These are phyloP conservation scores for Cladosporium sp. DNA, from an alignment of 2,329 filamentous ascomycete species.

Conservation along the genomic window DNA sequence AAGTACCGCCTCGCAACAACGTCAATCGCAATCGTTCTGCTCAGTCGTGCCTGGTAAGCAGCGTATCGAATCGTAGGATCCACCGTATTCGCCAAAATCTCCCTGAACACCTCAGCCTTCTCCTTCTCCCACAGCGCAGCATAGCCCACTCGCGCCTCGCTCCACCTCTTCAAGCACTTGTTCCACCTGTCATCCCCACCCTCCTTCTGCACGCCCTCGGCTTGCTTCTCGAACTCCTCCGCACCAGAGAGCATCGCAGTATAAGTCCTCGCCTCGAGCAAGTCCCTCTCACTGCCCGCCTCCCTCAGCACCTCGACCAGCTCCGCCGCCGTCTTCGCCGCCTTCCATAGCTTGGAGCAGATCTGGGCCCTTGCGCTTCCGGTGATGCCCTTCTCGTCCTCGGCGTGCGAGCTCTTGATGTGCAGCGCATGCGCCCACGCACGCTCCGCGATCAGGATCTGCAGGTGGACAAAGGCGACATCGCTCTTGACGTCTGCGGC, in stretches of 20 bases:
- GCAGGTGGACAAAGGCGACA: constrained; percentile 76
- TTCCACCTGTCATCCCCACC: constrained; percentile 62
- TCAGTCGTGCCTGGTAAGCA: constrained; percentile 86
- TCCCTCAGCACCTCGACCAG: constrained; percentile 69
- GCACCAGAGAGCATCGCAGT: constrained; percentile 74
- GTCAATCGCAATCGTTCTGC: constrained; percentile 78
- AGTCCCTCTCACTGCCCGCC: constrained; percentile 62
- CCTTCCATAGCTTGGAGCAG: constrained; percentile 82
- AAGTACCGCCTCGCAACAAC: constrained; percentile 80
- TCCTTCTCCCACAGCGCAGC: constrained; percentile 67
- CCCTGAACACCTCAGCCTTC: constrained; percentile 79
- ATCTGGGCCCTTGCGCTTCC: constrained; percentile 85
- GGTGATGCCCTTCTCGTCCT: constrained; percentile 76
- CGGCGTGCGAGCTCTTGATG: constrained; percentile 80
- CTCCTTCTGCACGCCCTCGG: constrained; percentile 46
- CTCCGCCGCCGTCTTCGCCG: constrained; percentile 67
- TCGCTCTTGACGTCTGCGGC: constrained; percentile 74
- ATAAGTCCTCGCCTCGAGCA: constrained; percentile 87
- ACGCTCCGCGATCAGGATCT: constrained; percentile 83
- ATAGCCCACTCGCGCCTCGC: constrained; percentile 80
- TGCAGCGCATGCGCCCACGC: constrained; percentile 96
- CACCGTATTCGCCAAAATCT: constrained; percentile 80
- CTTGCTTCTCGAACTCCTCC: constrained; percentile 80
- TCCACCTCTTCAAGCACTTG: constrained; percentile 72
- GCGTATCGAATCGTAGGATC: constrained; percentile 94